Evolutionary conservation across 2,329 filamentous ascomycete species (phyloP).

Genomic region (Aspergillus transmontanensis): DNA sequence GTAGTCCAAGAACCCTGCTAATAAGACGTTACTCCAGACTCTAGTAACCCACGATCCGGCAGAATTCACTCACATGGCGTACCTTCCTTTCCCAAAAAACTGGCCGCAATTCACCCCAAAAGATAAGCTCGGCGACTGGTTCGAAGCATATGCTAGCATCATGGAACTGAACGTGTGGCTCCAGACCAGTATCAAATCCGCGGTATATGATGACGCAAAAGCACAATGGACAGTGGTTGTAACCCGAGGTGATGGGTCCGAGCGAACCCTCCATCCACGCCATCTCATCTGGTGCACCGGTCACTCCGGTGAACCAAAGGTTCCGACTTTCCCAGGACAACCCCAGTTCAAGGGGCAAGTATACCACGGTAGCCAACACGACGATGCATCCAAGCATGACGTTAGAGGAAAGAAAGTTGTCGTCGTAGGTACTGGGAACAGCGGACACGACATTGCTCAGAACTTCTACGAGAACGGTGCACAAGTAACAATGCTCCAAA

Average conservation of each 20-base stretch:
- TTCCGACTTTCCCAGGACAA: slow-evolving; percentile 46
- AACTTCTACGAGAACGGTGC: slow-evolving; percentile 54
- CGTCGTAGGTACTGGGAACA: slow-evolving; percentile 54
- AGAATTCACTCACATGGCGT: slow-evolving; percentile 42
- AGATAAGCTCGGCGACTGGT: slow-evolving; percentile 53
- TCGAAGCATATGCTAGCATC: slow-evolving; percentile 51
- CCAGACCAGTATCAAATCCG: slow-evolving; percentile 42
- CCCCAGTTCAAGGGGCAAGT: slow-evolving; percentile 46
- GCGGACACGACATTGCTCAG: slow-evolving; percentile 55
- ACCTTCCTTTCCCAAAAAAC: slow-evolving; percentile 45
- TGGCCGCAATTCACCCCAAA: slow-evolving; percentile 49
- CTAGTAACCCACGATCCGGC: slow-evolving; percentile 46
- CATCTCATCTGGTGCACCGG: slow-evolving; percentile 55
- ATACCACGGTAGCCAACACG: slow-evolving; percentile 50
- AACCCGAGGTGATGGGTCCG: slow-evolving; percentile 25
- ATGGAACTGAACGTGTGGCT: slow-evolving; percentile 55
- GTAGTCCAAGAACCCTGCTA: background rate
- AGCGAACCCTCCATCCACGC: slow-evolving; percentile 39
- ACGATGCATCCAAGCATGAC: slow-evolving; percentile 40
- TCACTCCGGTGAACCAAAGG: slow-evolving; percentile 44
- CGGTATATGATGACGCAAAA: slow-evolving; percentile 41
- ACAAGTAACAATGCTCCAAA: slow-evolving; percentile 57
- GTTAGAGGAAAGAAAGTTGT: slow-evolving; percentile 49
- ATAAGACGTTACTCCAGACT: slow-evolving; percentile 22
- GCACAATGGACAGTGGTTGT: slow-evolving; percentile 44